Evolutionary conservation across 2,329 filamentous ascomycete genomes (phyloP).

Genomic region (Epichloe bromicola): DNA sequence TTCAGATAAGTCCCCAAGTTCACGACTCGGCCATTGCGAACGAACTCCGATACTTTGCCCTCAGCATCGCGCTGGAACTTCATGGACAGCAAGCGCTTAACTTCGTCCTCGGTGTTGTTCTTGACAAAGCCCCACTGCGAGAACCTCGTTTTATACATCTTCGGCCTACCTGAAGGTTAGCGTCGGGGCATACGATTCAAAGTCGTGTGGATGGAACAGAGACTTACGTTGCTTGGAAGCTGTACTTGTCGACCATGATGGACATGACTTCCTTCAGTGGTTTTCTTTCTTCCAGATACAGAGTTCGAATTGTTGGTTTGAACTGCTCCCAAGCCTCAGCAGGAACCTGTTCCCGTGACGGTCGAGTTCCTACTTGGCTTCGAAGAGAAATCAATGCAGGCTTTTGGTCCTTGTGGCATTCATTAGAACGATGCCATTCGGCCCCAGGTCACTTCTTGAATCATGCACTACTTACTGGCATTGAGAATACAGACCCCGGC

Average conservation of each 20-base stretch:
- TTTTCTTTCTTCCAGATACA: conserved; percentile 36
- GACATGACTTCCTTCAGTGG: conserved; percentile 38
- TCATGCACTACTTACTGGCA: conserved; percentile 13
- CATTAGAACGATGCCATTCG: neutral
- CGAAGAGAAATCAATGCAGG: conserved; percentile 17
- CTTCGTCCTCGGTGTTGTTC: conserved; percentile 41
- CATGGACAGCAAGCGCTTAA: conserved; percentile 35
- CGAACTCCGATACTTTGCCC: conserved; percentile 39
- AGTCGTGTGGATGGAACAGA: neutral
- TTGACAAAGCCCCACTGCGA: conserved; percentile 43
- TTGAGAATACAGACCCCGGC: conserved; percentile 2
- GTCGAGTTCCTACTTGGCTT: conserved; percentile 20
- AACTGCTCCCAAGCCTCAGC: conserved; percentile 34
- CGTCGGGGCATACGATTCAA: neutral
- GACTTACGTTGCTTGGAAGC: conserved; percentile 36
- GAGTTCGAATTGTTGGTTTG: conserved; percentile 29
- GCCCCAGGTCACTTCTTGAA: neutral
- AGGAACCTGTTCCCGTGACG: conserved; percentile 30
- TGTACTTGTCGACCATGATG: conserved; percentile 35
- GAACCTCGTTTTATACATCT: conserved; percentile 44
- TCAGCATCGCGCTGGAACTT: conserved; percentile 40
- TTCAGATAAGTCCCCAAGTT: conserved; percentile 39
- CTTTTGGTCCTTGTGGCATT: conserved; percentile 13
- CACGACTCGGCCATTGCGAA: conserved; percentile 38
- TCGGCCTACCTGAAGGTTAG: conserved; percentile 25